Base-by-base conservation (phyloP, 179 eudicot species). In the Actinidia chinensis region DNA sequence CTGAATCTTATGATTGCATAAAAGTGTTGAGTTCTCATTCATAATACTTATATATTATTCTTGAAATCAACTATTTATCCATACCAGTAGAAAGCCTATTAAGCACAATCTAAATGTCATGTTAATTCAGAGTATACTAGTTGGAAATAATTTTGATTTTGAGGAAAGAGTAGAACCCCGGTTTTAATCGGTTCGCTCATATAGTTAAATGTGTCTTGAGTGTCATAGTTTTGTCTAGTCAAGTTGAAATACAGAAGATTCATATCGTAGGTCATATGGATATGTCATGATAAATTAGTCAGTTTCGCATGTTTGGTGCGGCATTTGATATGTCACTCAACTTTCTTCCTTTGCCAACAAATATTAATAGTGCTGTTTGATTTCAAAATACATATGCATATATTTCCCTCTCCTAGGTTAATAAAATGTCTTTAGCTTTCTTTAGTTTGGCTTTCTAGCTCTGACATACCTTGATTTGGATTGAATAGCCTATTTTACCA, bases 161-260 rank as follows among this genome's bases (percentile, higher is more conserved):
- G 20, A 42, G 50, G 20, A 66, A 5, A 42, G 68, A 33, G 68
- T 18, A 46, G 71, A 67, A 42, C 12, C 72, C 43, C 46, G 22
- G 54, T 69, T 44, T 69, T 46, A 6, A 69, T 47, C 22, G 28
- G 9, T 46, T 47, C 8, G 18, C 10, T 69, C 51, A 8, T 9
- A 15, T 69, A 36, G 55, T 25, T 69, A 44, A 54, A 69, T 68
- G 51, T 69, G 55, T 47, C 73, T 69, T 55, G 13, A 47, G n/a
- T 13, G 36, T 44, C 9, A 5, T 69, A 4, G 18, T 22, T 68
- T 7, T n/a, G 2, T 36, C 17, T 11, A 20, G 73, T 20, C 18
- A 6, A 3, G 20, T 8, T 47, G 7, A 20, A 7, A 69, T 47
- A 4, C 4, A 43, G 25, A 3, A 22, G n/a, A 44, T 43, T 42